These are phyloP conservation scores for Mrakia gelida DNA, from an alignment of 768 basidiomycete genomes.

Conservation along the genomic window DNA sequence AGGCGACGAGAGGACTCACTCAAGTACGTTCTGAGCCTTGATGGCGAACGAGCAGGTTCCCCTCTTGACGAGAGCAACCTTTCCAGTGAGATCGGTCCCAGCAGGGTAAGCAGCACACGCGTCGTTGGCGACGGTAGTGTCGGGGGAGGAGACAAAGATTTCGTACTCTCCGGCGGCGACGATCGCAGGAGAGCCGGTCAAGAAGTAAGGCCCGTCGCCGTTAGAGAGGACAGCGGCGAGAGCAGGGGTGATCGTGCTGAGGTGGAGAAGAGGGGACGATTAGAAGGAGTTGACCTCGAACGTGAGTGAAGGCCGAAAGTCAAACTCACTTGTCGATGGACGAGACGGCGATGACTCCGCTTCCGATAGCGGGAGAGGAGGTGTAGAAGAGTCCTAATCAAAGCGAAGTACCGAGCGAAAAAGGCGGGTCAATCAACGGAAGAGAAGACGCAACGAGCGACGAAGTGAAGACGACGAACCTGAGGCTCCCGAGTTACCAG, in stretches of 20 bases:
- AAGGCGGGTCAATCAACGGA: neutral
- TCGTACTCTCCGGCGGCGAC: constrained; percentile 48
- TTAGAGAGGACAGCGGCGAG: constrained; percentile 55
- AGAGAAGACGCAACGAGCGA: neutral
- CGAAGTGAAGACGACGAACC: constrained; percentile 42
- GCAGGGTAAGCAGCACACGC: constrained; percentile 59
- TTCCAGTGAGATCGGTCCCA: constrained; percentile 50
- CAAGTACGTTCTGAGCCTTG: constrained; percentile 54
- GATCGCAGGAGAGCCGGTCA: constrained; percentile 50
- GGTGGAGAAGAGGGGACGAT: too few species aligned
- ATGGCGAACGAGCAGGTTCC: constrained; percentile 58
- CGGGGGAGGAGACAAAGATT: constrained; percentile 59
- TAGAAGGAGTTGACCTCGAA: neutral
- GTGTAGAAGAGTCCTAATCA: constrained; percentile 47
- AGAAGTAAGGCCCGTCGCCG: constrained; percentile 57
- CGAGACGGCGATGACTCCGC: constrained; percentile 51
- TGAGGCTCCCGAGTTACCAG: constrained; percentile 56
- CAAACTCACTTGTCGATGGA: constrained; percentile 36
- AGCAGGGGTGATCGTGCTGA: constrained; percentile 53
- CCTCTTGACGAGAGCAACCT: constrained; percentile 56
- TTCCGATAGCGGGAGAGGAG: constrained; percentile 51
- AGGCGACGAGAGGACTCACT: neutral
- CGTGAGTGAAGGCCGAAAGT: neutral
- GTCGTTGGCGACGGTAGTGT: constrained; percentile 55
- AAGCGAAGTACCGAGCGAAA: neutral